Base-by-base conservation (phyloP, 139 green algal species). In the Auxenochlorella pyrenoidosa region DNA sequence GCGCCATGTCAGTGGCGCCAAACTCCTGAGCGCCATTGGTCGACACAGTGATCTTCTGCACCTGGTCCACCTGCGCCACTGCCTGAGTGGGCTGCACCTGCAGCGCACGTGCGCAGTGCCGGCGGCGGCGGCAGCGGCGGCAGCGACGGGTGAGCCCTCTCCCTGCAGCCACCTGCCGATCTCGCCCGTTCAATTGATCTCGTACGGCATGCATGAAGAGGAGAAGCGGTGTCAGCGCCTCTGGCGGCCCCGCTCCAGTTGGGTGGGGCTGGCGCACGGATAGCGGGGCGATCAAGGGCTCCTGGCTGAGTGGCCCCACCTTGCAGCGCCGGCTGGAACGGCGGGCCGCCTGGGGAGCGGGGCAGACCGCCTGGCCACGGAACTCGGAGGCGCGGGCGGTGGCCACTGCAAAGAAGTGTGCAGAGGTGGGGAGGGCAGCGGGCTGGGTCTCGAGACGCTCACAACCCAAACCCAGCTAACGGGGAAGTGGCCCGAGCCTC, bases 21-120 rank as follows among this genome's bases (percentile, higher is more conserved):
- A 79, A 78, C 41, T 86, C 82, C 5, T 18, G 1, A 8, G 66
- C 43, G 43, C 82, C 82, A 79, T 86, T 86, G 66, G 82, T 47
- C 28, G 30, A 44, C 43, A 86, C 43, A 18, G 26, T 65, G 66
- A 86, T 79, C 65, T 86, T 65, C 82, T 86, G 82, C 6, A 40
- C 41, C 34, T 59, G 28, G 19, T 85, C 80, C 80, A 85, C 80
- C 60, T 59, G 40, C 0, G 80, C 80, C 28, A 76, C 40, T 12
- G 80, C 80, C 63, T 85, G 80, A 28, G 80, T 76, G 41, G 43
- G 63, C 63, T 85, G 80, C 36, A 51, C 40, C 38, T 58, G 51
- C 79, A 58, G 28, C 40, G 38, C 22, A 32, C 24, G 59, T 58
- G 30, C 24, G 76, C 6, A 12, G 18, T 12, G 51, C 71, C 30